Base-by-base conservation (phyloP, 2,329 filamentous ascomycete species). In the Arthroderma sp. region DNA sequence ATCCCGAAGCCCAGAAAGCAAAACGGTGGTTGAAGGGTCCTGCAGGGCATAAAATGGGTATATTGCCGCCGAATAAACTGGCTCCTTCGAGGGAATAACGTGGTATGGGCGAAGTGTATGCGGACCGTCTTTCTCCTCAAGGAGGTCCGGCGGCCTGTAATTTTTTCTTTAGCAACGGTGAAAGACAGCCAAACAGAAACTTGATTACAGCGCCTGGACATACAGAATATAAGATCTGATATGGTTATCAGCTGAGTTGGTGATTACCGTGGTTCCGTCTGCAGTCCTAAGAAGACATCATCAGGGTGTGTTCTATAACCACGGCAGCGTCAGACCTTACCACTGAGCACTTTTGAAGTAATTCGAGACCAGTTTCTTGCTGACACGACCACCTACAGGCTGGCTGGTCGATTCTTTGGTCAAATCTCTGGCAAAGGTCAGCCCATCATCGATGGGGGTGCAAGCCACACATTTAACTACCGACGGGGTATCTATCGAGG, bases 261-360 rank as follows among this genome's bases (percentile, higher is more conserved):
- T 79, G 58, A 85, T 65, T 23, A 84, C 65, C 21, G 75, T 77
- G 1, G 79, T 82, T 5, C 81, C 81, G 65, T 84, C 81, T 15
- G 78, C 70, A 6, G 76, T 73, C 75, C 76, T 76, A 56, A 49
- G 4, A 28, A 17, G n/a, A n/a, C n/a, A 31, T 54, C 25, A 49
- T 57, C 37, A 56, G 44, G 35, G 59, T 21, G 63, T 41, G 37
- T 31, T n/a, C 33, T 25, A 25, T 51, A 11, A 44, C 17, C n/a
- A 37, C 31, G 35, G 35, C 7, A 11, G 21, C 7, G 47, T 54
- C 19, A 19, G 11, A 31, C 19, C 67, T 59, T 63, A 75, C 74
- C 74, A 78, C 64, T 76, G 70, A 15, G 73, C 74, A 37, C 67
- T 67, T 61, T 74, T 78, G 65, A 75, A 78, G 62, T 73, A 73